Evolutionary conservation across 2,329 filamentous ascomycete genomes (phyloP), one percentile per base, ranked within the genome.

Genomic region (Claviceps monticola): DNA sequence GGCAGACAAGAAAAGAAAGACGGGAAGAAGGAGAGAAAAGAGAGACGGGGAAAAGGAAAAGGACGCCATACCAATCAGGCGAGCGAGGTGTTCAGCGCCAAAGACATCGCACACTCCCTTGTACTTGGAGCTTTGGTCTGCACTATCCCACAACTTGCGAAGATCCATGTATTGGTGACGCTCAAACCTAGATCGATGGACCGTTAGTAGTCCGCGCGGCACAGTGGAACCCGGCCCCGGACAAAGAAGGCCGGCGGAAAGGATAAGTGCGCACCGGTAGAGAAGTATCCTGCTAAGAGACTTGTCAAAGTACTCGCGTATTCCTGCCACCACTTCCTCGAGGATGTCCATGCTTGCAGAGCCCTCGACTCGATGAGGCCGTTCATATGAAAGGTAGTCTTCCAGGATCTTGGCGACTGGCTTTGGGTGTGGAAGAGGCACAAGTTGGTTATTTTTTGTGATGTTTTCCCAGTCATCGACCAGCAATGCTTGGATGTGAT

Each of bases 391-490:
- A 52, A 84, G 74, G 66, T 96, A 98, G 57, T 91, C 85, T 48
- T 88, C 77, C 16, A 98, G 72, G 55, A 98, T 88, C 57, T 80
- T 72, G 56, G 78, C 80, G 54, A 93, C 88, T 1, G 91, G 82
- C 49, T 84, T 79, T 29, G 76, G 74, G 46, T 88, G 83, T 0
- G 93, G 93, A 16, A 98, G 74, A 1, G 87, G 83, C 36, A 96
- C 88, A 4, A 97, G 81, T 63, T 91, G 87, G 59, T 88, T 81
- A 64, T 94, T 93, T 71, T 96, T 97, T 52, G 93, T 98, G 55
- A 98, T 83, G 61, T 96, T 95, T 68, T 98, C 93, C 93, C 93
- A 98, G 66, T 98, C 93, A 64, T 98, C 93, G 21, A 98, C 93
- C 3, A 98, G 80, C 56, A 95, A 78, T 16, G 86, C 88, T 71